phyloP scores from a whole-genome alignment of 2,329 filamentous ascomycete species.

The Podosphaera xanthii region DNA sequence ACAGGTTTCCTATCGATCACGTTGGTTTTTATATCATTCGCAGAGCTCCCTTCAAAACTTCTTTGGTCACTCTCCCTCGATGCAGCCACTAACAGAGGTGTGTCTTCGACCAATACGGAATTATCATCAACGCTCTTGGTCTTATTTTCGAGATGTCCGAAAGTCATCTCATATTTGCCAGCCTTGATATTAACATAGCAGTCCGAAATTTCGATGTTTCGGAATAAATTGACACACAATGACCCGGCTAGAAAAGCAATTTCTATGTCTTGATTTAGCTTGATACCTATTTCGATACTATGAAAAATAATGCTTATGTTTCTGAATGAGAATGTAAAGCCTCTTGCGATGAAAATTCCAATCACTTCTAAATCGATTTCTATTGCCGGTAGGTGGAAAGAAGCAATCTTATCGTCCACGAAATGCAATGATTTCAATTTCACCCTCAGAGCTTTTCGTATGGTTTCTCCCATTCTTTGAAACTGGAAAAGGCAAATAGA shows the following conservation, averaged over 20 bases:
- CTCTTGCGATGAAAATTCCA: constrained; percentile 28
- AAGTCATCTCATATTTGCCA: constrained; percentile 26
- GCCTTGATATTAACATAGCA: constrained; percentile 31
- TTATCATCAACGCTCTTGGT: constrained; percentile 18
- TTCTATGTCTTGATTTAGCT: constrained; percentile 28
- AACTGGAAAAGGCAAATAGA: constrained; percentile 25
- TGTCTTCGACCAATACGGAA: constrained; percentile 21
- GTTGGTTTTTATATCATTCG: constrained; percentile 11
- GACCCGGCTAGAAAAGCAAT: constrained; percentile 27
- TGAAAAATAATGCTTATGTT: constrained; percentile 26
- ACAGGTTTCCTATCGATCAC: constrained; percentile 20
- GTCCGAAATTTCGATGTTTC: constrained; percentile 26
- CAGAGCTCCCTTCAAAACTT: constrained; percentile 2
- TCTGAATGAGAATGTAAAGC: constrained; percentile 26
- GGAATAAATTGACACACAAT: constrained; percentile 24
- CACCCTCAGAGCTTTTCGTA: constrained; percentile 17
- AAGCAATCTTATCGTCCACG: constrained; percentile 26
- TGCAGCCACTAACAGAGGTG: constrained; percentile 23
- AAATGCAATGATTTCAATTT: constrained; percentile 22
- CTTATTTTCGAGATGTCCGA: constrained; percentile 17
- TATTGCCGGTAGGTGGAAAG: constrained; percentile 21
- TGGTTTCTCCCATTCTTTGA: constrained; percentile 5
- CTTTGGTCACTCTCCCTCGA: constrained; percentile 12
- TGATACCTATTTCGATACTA: constrained; percentile 29
- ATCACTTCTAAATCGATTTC: constrained; percentile 31